A percentile compares a stretch with the other conserved stretches of the same genome.
Evolutionary conservation across 495 filamentous ascomycete species (phyloP).

Genomic region (Gamarada debralockiae): DNA sequence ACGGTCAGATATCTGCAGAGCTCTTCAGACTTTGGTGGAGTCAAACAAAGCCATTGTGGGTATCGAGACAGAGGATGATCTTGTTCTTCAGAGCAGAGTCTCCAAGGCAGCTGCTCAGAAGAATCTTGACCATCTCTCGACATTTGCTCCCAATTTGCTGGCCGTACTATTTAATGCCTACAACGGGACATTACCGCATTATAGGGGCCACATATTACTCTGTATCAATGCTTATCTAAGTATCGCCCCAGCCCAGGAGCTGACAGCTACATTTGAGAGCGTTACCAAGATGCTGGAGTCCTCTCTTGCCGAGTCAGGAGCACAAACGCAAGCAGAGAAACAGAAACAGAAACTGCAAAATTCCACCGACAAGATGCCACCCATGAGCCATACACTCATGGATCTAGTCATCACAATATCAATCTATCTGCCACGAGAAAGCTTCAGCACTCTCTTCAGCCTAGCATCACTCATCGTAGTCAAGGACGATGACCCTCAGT

Average conservation of each 20-base stretch:
- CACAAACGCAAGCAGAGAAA: conserved; percentile 48
- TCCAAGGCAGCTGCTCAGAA: conserved; percentile 68
- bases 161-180: conserved; percentile 98
- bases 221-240: conserved; percentile 93
- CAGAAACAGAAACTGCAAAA: conserved; percentile 57
- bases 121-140: conserved; percentile 74
- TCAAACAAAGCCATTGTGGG: conserved; percentile 78
- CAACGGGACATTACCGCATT: conserved; percentile 89
- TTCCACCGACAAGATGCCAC: conserved; percentile 69
- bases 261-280: conserved; percentile 81
- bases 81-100: conserved; percentile 67
- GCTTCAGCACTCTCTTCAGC: conserved; percentile 75
- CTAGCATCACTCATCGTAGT: conserved; percentile 78
- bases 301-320: conserved; percentile 58
- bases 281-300: conserved; percentile 80
- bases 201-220: conserved; percentile 80
- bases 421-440: conserved; percentile 80
- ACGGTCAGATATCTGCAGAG: conserved; percentile 79
- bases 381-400: conserved; percentile 92
- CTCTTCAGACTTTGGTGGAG: conserved; percentile 80
- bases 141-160: conserved; percentile 79
- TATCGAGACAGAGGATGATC: conserved; percentile 54
- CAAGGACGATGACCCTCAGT: conserved; percentile 74
- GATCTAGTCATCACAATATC: conserved; percentile 94
- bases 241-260: conserved; percentile 69